Conservation (phyloP, 1,284 basidiomycete species). For the Thecaphora thlaspeos region DNA sequence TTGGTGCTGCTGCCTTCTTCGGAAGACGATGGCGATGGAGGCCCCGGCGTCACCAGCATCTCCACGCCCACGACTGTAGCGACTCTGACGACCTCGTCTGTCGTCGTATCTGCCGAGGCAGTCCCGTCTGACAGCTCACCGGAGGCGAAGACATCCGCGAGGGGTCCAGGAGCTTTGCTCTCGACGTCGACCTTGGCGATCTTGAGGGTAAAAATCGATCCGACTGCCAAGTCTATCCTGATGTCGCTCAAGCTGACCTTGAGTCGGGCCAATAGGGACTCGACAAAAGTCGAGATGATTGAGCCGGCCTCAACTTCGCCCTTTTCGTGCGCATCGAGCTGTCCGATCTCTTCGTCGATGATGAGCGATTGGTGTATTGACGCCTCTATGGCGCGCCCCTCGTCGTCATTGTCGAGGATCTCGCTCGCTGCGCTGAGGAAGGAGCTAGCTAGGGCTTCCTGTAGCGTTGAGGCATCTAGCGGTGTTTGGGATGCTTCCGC, state of each 20-base stretch:
- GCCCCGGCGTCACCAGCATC: too few species aligned
- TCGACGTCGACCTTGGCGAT: slow-evolving; percentile 4
- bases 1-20: too few species aligned
- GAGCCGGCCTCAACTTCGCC: slow-evolving; percentile 14
- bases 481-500: not conserved
- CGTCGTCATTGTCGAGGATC: slow-evolving; percentile 25
- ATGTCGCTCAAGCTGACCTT: slow-evolving; percentile 25
- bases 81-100: too few species aligned
- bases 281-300: slow-evolving; percentile 33
- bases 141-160: too few species aligned
- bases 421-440: slow-evolving; percentile 34
- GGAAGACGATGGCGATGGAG: too few species aligned
- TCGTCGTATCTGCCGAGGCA: too few species aligned
- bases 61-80: too few species aligned
- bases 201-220: slow-evolving; percentile 12
- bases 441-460: slow-evolving; percentile 15
- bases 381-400: slow-evolving; percentile 36
- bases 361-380: slow-evolving; percentile 38
- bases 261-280: slow-evolving; percentile 36
- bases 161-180: not conserved
- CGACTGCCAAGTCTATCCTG: slow-evolving; percentile 12
- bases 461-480: not conserved
- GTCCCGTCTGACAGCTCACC: too few species aligned
- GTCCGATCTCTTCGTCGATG: slow-evolving; percentile 3
- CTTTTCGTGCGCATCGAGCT: not conserved